Percentiles rank a stretch among this genome's conserved stretches.
These are phyloP conservation scores for Coemansia reversa DNA, from an alignment of 192 early-diverging fungal species.

Conservation along the genomic window DNA sequence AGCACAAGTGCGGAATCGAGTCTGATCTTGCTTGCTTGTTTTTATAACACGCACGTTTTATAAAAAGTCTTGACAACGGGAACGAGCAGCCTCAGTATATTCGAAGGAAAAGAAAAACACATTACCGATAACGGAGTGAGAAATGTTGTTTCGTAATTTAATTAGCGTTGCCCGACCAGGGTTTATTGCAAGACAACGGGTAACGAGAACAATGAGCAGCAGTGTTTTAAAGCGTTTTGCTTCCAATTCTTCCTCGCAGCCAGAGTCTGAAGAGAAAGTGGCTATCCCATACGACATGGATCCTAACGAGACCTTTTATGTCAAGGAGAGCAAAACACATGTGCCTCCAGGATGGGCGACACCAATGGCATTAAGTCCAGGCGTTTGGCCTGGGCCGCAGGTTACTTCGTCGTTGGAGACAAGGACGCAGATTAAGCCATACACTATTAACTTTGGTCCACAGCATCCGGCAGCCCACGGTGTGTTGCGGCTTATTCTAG, in stretches of 20 bases:
- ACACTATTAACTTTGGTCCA: conserved; percentile 99
- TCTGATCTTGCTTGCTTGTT: no score
- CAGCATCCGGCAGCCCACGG: conserved; percentile 99
- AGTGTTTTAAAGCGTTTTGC: conserved; percentile 14
- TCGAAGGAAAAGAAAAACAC: no score
- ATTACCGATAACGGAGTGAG: no score
- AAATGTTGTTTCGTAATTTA: conserved; percentile 43
- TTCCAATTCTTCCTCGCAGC: no score
- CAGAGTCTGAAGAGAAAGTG: no score
- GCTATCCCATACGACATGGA: conserved; percentile 17
- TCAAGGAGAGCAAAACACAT: conserved; percentile 26
- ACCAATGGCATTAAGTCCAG: conserved; percentile 41
- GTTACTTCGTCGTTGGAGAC: conserved; percentile 24
- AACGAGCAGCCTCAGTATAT: no score
- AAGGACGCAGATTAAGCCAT: conserved; percentile 63
- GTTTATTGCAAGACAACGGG: conserved; percentile 3
- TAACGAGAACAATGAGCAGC: background rate
- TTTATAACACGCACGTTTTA: no score
- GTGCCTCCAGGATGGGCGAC: conserved; percentile 45
- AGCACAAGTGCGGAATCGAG: no score
- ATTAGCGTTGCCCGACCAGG: conserved; percentile 27
- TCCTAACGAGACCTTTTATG: conserved; percentile 33
- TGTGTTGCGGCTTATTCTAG: conserved; percentile 89
- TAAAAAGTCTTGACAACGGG: no score
- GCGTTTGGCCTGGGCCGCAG: conserved; percentile 47